These are phyloP conservation scores for Fusarium paranaense DNA, from an alignment of 2,329 filamentous ascomycete species.

Conservation along the genomic window DNA sequence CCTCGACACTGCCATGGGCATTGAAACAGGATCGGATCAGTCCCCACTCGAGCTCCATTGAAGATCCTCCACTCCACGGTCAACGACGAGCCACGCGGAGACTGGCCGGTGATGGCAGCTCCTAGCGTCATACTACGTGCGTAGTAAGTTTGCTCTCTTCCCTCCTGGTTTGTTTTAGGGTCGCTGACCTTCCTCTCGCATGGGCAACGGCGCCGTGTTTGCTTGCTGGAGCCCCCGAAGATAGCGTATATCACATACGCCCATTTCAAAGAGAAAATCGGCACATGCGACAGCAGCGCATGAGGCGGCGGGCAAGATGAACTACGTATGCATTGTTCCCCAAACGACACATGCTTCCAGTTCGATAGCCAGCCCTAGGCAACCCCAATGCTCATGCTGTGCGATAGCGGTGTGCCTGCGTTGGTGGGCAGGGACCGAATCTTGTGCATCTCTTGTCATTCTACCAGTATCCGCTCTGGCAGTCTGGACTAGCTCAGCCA, in stretches of 20 bases:
- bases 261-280: background rate
- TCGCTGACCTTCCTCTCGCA: background rate
- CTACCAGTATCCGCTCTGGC: slow-evolving; percentile 1
- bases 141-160: slow-evolving; percentile 21
- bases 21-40: slow-evolving; percentile 28
- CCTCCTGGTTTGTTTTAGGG: background rate
- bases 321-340: slow-evolving; percentile 9
- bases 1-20: slow-evolving; percentile 12
- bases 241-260: background rate
- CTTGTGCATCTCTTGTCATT: slow-evolving; percentile 2
- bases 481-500: background rate
- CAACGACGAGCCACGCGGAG: slow-evolving; percentile 33
- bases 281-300: background rate
- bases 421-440: slow-evolving; percentile 17
- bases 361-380: background rate
- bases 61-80: slow-evolving; percentile 32
- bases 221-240: slow-evolving; percentile 2
- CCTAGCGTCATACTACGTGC: slow-evolving; percentile 14
- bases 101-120: slow-evolving; percentile 24
- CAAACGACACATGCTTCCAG: slow-evolving; percentile 5
- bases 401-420: slow-evolving; percentile 10
- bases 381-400: background rate
- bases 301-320: background rate
- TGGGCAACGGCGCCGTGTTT: background rate
- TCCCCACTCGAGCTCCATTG: slow-evolving; percentile 33